Evolutionary conservation across 371 early-diverging fungal species (phyloP), one percentile per base, ranked within the genome.

Genomic region (Entomophthora muscae): DNA sequence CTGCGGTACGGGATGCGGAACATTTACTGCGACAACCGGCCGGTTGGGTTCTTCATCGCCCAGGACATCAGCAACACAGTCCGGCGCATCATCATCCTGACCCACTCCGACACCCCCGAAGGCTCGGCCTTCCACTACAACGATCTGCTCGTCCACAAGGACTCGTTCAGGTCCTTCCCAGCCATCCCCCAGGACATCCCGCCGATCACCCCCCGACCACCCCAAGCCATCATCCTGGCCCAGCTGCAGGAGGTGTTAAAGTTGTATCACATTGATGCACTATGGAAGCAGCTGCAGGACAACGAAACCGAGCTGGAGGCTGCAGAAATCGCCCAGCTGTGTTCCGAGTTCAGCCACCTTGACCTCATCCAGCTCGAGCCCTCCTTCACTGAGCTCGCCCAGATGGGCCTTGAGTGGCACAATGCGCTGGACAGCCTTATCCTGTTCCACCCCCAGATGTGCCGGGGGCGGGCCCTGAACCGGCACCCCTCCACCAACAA

Each of bases 1-100:
- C 28, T 30, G 23, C 22, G 63, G 23, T 63, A 52, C 24, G 52
- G 32, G 17, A 1, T 63, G 1, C 26, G 27, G 13, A 52, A 52
- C 30, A 12, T 63, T 22, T 52, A 53, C 7, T 63, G 31, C 30
- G 32, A 63, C 3, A 52, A 63, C 13, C 52, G 54, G 13, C 52
- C 52, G 27, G 54, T 63, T 2, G 63, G 63, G 32, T 63, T 63
- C 30, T 63, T 27, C 54, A 26, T 61, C 26, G n/a, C 7, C 3
- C 30, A 61, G 5, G 32, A 61, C 7, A 3, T 57, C 2, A 12
- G 22, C 12, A 1, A 7, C 12, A 29, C 26, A 21, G 58, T 57
- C 21, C 26, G 31, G 12, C 12, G 58, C 10, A 27, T 28, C 10
- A 57, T 29, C 29, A 28, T 57, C 13, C 29, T 57, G 22, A 57